These are phyloP conservation scores for Colletotrichum euphorbiae DNA, from an alignment of 2,329 filamentous ascomycete genomes.

Conservation along the genomic window DNA sequence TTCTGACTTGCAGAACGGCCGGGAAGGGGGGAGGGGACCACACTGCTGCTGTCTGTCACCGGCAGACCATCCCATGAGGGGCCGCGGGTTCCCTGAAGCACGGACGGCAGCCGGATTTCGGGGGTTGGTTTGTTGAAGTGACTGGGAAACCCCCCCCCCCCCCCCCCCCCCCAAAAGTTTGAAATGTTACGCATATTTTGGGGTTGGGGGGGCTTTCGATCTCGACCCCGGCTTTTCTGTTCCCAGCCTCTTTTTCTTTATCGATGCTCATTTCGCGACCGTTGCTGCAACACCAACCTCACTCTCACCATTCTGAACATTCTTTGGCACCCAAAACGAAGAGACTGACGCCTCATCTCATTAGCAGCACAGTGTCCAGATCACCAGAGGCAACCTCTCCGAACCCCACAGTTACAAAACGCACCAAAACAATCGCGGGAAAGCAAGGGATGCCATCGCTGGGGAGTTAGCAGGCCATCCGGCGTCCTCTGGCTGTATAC, in stretches of 20 bases:
- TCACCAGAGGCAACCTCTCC: neutral
- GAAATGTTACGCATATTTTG: too few species aligned
- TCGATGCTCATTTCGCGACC: neutral
- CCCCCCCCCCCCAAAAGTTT: too few species aligned
- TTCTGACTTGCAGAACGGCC: constrained; percentile 20
- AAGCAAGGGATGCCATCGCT: constrained; percentile 25
- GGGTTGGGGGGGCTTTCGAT: too few species aligned
- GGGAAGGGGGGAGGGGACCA: constrained; percentile 7
- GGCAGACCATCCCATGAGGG: neutral
- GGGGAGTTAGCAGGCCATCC: neutral
- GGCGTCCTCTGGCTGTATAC: neutral
- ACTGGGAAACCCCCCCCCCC: too few species aligned
- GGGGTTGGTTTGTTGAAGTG: too few species aligned
- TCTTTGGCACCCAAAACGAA: neutral
- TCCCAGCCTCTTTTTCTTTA: neutral
- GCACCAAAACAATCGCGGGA: constrained; percentile 8
- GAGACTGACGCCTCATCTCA: neutral
- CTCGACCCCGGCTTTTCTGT: too few species aligned
- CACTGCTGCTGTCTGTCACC: neutral
- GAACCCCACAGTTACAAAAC: neutral
- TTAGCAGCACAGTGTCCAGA: neutral
- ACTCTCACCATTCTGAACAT: neutral
- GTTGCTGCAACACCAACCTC: neutral
- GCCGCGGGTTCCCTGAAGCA: neutral
- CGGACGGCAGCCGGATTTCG: neutral